Percentiles rank a stretch among this genome's conserved stretches.
These are phyloP conservation scores for Moricandia moricandioides DNA, from an alignment of 345 rosid species.

Conservation along the genomic window DNA sequence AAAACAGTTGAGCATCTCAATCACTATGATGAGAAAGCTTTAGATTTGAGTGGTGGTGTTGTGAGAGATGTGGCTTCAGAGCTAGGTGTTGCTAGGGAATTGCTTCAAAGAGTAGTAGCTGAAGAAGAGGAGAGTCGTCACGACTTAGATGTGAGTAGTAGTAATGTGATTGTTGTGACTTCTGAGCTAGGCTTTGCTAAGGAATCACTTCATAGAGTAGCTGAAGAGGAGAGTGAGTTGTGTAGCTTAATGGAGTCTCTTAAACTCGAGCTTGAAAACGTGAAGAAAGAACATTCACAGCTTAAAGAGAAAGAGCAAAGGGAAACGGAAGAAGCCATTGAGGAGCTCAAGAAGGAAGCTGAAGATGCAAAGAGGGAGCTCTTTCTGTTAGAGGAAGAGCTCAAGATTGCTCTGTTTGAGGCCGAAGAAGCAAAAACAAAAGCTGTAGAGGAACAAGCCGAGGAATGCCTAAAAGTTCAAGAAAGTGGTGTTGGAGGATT, in stretches of 20 bases:
- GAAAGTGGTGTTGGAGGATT: constrained; percentile 3
- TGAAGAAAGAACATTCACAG: constrained; percentile 71
- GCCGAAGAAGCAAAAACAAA: constrained; percentile 64
- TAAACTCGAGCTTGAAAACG: constrained; percentile 63
- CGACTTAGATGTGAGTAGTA: constrained; percentile 41
- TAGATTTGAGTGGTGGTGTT: constrained; percentile 41
- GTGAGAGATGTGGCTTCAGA: constrained; percentile 71
- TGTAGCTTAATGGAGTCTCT: constrained; percentile 63
- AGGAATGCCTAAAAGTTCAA: constrained; percentile 50
- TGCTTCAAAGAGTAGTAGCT: constrained; percentile 71
- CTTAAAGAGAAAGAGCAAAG: constrained; percentile 62
- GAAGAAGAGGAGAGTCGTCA: constrained; percentile 44
- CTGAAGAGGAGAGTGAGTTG: constrained; percentile 71
- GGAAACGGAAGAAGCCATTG: constrained; percentile 55
- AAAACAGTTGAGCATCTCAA: constrained; percentile 56
- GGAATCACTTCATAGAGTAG: constrained; percentile 78
- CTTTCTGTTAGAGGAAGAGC: constrained; percentile 54
- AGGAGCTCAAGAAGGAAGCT: constrained; percentile 64
- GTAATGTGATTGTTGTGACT: constrained; percentile 64
- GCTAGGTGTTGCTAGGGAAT: constrained; percentile 72
- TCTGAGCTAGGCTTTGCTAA: constrained; percentile 78
- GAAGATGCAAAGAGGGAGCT: constrained; percentile 48
- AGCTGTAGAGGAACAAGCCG: constrained; percentile 55
- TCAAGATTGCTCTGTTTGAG: constrained; percentile 59
- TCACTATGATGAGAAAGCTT: constrained; percentile 53